Evolutionary conservation across 2,329 filamentous ascomycete genomes (phyloP).

Genomic region (Ophiostoma ulmi): DNA sequence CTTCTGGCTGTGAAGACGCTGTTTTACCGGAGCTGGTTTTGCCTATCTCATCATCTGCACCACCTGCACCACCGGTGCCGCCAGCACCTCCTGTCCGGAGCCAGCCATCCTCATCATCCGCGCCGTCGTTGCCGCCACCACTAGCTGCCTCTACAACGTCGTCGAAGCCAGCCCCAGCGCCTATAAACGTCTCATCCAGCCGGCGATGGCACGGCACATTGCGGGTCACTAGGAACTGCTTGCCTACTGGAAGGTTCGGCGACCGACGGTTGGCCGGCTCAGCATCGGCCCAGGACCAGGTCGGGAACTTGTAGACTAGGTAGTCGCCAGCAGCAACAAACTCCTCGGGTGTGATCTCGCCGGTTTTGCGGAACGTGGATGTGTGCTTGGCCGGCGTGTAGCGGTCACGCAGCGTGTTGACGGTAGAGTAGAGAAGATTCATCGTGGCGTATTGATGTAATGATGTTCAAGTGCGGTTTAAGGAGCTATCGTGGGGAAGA

Average conservation of each 20-base stretch:
- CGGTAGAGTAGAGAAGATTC: slow-evolving; percentile 81
- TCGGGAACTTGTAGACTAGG: slow-evolving; percentile 97
- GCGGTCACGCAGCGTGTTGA: slow-evolving; percentile 86
- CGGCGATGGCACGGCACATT: slow-evolving; percentile 90
- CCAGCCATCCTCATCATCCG: slow-evolving; percentile 78
- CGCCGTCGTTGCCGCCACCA: slow-evolving; percentile 47
- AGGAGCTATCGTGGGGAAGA: background rate
- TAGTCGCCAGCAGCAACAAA: slow-evolving; percentile 95
- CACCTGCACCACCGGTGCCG: slow-evolving; percentile 48
- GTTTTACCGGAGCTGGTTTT: background rate
- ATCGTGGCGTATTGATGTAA: slow-evolving; percentile 45
- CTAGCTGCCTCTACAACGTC: slow-evolving; percentile 69
- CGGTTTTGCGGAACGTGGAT: slow-evolving; percentile 88
- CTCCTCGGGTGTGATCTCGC: slow-evolving; percentile 95
- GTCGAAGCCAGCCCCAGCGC: slow-evolving; percentile 79
- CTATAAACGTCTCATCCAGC: slow-evolving; percentile 87
- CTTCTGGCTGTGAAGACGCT: slow-evolving; percentile 39
- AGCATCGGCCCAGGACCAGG: slow-evolving; percentile 93
- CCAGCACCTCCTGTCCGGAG: slow-evolving; percentile 68
- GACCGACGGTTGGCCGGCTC: slow-evolving; percentile 74
- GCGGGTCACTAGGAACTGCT: slow-evolving; percentile 92
- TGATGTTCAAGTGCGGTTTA: background rate
- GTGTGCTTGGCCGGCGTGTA: slow-evolving; percentile 85
- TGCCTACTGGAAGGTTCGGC: slow-evolving; percentile 74
- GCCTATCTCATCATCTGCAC: background rate